Evolutionary conservation across 257 asterid genomes (phyloP), one percentile per base, ranked within the genome.

Genomic region (Penstemon eatonii): DNA sequence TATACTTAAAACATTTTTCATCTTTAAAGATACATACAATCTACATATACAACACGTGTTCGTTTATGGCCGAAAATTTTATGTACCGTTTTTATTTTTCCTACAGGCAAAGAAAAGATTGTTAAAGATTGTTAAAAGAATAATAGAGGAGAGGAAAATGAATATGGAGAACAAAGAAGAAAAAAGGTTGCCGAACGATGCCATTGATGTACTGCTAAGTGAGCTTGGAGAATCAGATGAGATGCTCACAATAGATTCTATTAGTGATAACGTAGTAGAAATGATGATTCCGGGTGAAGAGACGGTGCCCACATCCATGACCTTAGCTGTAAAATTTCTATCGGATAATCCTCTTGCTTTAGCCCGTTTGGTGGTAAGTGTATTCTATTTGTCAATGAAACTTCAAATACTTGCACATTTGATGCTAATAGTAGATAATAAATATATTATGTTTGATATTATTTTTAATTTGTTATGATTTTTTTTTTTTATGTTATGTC

Each of bases 271-370:
- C 78, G 77, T 94, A 15, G 73, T 94, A 42, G 99, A 89, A 80
- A 84, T 94, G 96, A 94, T 94, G 97, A 87, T 91, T 61, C 97
- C 99, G 0, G 97, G 99, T 0, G 96, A 89, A 67, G 97, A 91
- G 85, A 87, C 96, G 0, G 87, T 94, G 54, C 99, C 99, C 0
- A 91, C 89, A 3, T 81, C 96, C 43, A 84, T 89, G 81, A 91
- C 99, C 5, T 72, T 94, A 8, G 96, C 96, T 4, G 87, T 94
- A 65, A 94, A 94, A 72, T 94, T 80, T 56, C 83, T 94, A 5
- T 63, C 80, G 12, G 96, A 94, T 78, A 83, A 60, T 49, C 96
- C 99, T 10, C 64, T 69, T 7, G 90, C 87, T 6, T 66, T 91
- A 53, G 84, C 81, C 2, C 87, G 70, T 13, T 66, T 94, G 68